Evolutionary conservation across 1,139 yeast species (phyloP).

Genomic region (Kodamaea fungicola): DNA sequence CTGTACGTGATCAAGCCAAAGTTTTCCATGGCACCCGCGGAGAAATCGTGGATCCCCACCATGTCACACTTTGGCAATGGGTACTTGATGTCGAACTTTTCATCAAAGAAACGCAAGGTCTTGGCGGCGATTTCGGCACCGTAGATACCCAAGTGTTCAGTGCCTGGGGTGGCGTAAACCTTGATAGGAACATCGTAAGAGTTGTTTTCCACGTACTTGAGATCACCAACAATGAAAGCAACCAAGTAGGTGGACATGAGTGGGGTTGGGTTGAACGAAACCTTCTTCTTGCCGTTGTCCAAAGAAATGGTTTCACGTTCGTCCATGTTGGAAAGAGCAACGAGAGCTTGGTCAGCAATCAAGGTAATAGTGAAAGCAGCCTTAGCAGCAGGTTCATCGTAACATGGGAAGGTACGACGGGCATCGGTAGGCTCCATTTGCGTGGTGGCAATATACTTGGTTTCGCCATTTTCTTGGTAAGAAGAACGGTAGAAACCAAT

Average conservation of each 20-base stretch:
- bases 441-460: slow-evolving; percentile 68
- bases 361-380: slow-evolving; percentile 68
- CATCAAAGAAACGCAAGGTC: slow-evolving; percentile 49
- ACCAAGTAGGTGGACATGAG: slow-evolving; percentile 25
- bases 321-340: slow-evolving; percentile 81
- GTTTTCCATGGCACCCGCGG: slow-evolving; percentile 64
- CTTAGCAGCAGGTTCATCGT: slow-evolving; percentile 76
- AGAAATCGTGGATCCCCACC: slow-evolving; percentile 55
- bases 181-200: slow-evolving; percentile 42
- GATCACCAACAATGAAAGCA: slow-evolving; percentile 29
- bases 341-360: slow-evolving; percentile 55
- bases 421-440: slow-evolving; percentile 88
- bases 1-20: slow-evolving; percentile 57
- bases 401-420: slow-evolving; percentile 80
- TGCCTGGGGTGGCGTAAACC: slow-evolving; percentile 54
- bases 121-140: slow-evolving; percentile 51
- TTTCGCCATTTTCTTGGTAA: slow-evolving; percentile 59
- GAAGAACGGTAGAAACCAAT: slow-evolving; percentile 81
- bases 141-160: slow-evolving; percentile 46
- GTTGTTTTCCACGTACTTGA: slow-evolving; percentile 30
- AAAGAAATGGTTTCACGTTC: slow-evolving; percentile 45
- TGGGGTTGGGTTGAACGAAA: slow-evolving; percentile 32
- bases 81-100: slow-evolving; percentile 52
- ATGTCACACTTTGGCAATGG: slow-evolving; percentile 60
- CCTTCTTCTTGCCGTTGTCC: slow-evolving; percentile 49